Evolutionary conservation across 192 early-diverging fungal species (phyloP), one percentile per base, ranked within the genome.

Genomic region (Funneliformis mosseae): DNA sequence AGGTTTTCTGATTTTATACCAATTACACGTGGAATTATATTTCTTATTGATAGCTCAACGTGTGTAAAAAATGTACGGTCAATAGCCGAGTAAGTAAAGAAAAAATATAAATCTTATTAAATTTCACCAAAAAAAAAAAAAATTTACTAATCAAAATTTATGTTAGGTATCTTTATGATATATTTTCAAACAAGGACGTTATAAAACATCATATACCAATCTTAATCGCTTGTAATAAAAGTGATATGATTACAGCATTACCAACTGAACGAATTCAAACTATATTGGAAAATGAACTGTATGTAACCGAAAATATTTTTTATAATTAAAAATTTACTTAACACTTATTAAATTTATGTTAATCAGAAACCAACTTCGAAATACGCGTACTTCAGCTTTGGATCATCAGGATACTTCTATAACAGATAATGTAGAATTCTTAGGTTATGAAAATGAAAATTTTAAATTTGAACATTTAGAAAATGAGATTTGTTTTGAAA

Each of bases 391-490:
- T 43, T 90, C 93, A 18, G 86, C 85, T 61, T 82, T 93, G 41
- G 92, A 94, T 55, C 87, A 87, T 43, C 92, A 92, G 71, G 91
- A 83, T 41, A 83, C 90, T 9, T 88, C 89, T 23, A 91, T 88
- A 7, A 92, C 93, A 60, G 88, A 85, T 33, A 86, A 87, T 18
- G 87, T 87, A 50, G 90, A 91, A 66, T 96, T 90, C 83, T 78
- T 97, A 79, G 96, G 96, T 12, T 92, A 92, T 81, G 96, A 97
- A 42, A 91, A 89, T 60, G 90, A 95, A 80, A 81, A 85, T 78
- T 97, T 97, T 81, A 88, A 85, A 73, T 96, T 97, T 85, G 92
- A 94, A 67, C 94, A 97, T 81, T 78, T 96, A 33, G 90, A 91
- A 43, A 94, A 91, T 64, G 80, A 84, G 8, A 87, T 96, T 8